phyloP scores from a whole-genome alignment of 2,329 filamentous ascomycete species.

The Clonostachys byssicola region DNA sequence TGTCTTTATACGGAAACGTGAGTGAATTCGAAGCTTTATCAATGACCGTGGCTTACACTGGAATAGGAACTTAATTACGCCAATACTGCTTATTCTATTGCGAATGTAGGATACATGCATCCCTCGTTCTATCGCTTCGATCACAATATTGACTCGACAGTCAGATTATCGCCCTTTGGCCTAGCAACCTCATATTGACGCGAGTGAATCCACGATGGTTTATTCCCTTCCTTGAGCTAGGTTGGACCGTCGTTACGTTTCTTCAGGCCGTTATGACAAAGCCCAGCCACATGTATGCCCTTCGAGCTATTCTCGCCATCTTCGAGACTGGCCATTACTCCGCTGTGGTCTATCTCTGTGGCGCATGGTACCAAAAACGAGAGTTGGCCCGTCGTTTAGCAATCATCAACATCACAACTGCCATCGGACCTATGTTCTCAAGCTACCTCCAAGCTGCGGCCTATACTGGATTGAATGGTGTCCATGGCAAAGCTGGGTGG shows the following conservation, averaged over 20 bases:
- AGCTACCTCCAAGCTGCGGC: conserved; percentile 26
- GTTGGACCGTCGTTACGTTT: conserved; percentile 12
- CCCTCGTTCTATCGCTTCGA: not conserved
- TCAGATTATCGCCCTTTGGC: conserved; percentile 1
- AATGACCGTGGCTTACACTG: not conserved
- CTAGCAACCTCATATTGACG: not conserved
- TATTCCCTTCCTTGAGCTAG: conserved; percentile 10
- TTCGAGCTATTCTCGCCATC: conserved; percentile 18
- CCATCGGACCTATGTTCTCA: conserved; percentile 12
- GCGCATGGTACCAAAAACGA: not conserved
- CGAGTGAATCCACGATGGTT: conserved; percentile 5
- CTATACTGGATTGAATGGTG: conserved; percentile 26
- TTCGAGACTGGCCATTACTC: conserved; percentile 7
- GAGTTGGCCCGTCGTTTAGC: not conserved
- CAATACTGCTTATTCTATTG: conserved; percentile 1
- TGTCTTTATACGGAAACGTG: not conserved
- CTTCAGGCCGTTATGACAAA: conserved; percentile 11
- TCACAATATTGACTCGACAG: not conserved
- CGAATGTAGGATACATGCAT: not conserved
- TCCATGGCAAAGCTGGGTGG: conserved; percentile 41
- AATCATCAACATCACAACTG: not conserved
- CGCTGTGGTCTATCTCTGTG: not conserved
- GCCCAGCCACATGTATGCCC: conserved; percentile 15
- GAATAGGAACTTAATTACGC: conserved; percentile 1
- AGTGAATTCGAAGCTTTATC: not conserved